Conservation (phyloP, 345 rosid species). For the Psidium guajava region DNA sequence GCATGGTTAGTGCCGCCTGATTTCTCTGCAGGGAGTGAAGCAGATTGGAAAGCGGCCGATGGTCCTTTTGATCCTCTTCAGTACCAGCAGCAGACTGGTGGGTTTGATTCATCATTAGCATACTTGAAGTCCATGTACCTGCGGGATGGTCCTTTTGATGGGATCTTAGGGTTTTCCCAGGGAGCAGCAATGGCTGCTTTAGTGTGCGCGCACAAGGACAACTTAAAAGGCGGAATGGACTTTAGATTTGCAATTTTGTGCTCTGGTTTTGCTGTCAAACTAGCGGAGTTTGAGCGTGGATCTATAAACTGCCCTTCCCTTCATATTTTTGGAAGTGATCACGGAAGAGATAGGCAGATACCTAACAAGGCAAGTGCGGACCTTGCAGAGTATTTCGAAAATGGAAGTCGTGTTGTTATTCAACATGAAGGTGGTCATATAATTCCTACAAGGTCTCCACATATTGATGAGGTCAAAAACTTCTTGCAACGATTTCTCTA, state of each 20-base stretch:
- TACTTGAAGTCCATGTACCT: slow-evolving; percentile 37
- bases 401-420: slow-evolving; percentile 41
- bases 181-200: slow-evolving; percentile 94
- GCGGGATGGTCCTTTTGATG: slow-evolving; percentile 83
- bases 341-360: slow-evolving; percentile 73
- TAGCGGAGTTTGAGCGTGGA: slow-evolving; percentile 14
- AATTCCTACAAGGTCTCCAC: slow-evolving; percentile 69
- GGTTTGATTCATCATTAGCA: slow-evolving; percentile 44
- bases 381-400: slow-evolving; percentile 44
- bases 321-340: slow-evolving; percentile 66
- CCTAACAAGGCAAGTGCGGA: slow-evolving; percentile 51
- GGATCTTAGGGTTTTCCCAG: slow-evolving; percentile 84
- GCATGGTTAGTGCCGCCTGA: slow-evolving; percentile 77
- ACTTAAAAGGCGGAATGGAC: slow-evolving; percentile 36
- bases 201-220: slow-evolving; percentile 28
- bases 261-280: slow-evolving; percentile 50
- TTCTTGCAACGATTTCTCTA: slow-evolving; percentile 57
- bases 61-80: slow-evolving; percentile 69
- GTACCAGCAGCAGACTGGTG: slow-evolving; percentile 73
- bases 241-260: slow-evolving; percentile 77
- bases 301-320: slow-evolving; percentile 69
- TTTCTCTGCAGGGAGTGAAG: slow-evolving; percentile 17
- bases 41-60: slow-evolving; percentile 47
- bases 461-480: slow-evolving; percentile 49
- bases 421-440: slow-evolving; percentile 89